Evolutionary conservation across 305 asterid species (phyloP), one percentile per base, ranked within the genome.

Genomic region (Coffea humblotiana): DNA sequence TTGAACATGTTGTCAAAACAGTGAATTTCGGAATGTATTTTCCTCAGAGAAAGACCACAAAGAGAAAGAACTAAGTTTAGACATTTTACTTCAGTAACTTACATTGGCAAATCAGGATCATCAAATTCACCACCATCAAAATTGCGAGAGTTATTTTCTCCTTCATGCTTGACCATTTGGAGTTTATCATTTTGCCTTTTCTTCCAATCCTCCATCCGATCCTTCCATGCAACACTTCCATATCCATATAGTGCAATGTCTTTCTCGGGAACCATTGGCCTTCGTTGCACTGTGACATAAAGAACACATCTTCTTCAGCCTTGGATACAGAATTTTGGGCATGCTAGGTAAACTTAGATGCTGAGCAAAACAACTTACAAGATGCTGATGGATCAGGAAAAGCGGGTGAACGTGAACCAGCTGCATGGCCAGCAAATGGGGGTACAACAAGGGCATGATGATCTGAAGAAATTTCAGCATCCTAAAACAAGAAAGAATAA

Each of bases 141-240:
- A 54, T 82, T 83, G 2, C 86, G 86, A 74, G 81, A 84, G 68
- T 75, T 85, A 69, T 78, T 79, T 83, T 75, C 82, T 78, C 92
- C 93, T 80, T 82, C 86, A 87, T 90, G 94, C 86, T 86, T 88
- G 81, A 91, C 87, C 78, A 94, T 85, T 87, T 88, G 93, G 80
- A 90, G 93, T 74, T 84, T 91, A 6, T 89, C 95, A 63, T 81
- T 86, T 88, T 93, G 98, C 83, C 87, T 87, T 83, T 81, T 90
- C 84, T 89, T 93, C 97, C 98, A 94, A 8, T 93, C 94, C 83
- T 94, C 97, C 97, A 93, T 88, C 56, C 95, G 91, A 82, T 94
- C 96, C 88, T 91, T 93, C 98, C 98, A 94, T 45, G 97, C 92
- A 82, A 93, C 96, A 93, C 98, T 94, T 80, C 98, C 98, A 82